Conservation (phyloP, 1,284 basidiomycete species). For the Fomitopsis palustris region DNA sequence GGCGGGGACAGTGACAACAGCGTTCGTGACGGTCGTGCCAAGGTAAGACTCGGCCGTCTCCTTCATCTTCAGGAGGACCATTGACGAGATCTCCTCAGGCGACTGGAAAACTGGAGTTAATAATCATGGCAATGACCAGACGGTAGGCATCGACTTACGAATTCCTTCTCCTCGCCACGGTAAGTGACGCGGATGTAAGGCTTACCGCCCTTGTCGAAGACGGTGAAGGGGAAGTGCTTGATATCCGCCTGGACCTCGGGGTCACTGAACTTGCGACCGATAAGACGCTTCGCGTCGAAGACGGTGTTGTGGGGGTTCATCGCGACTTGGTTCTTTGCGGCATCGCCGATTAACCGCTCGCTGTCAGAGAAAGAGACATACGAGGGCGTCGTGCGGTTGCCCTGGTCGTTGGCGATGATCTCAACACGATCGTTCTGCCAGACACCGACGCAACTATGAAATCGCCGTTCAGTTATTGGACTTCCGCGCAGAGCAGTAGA, state of each 20-base stretch:
- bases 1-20: slow-evolving; percentile 92
- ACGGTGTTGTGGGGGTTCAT: slow-evolving; percentile 97
- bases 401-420: slow-evolving; percentile 98
- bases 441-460: slow-evolving; percentile 84
- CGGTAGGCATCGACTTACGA: slow-evolving; percentile 53
- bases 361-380: slow-evolving; percentile 98
- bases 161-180: slow-evolving; percentile 90
- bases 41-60: slow-evolving; percentile 98
- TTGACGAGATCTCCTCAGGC: slow-evolving; percentile 96
- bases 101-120: slow-evolving; percentile 45
- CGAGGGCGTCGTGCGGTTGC: slow-evolving; percentile 98
- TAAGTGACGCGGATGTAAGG: slow-evolving; percentile 89
- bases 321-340: slow-evolving; percentile 96
- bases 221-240: slow-evolving; percentile 95
- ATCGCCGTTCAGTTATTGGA: slow-evolving; percentile 5
- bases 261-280: slow-evolving; percentile 85
- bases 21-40: slow-evolving; percentile 79
- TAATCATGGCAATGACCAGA: not conserved
- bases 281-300: slow-evolving; percentile 95
- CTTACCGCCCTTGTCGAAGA: slow-evolving; percentile 81
- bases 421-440: slow-evolving; percentile 99
- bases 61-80: slow-evolving; percentile 98
- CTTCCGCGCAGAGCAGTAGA: slow-evolving; percentile 10
- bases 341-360: slow-evolving; percentile 99
- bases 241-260: slow-evolving; percentile 91